phyloP scores from a whole-genome alignment of 73 alveolate genomes.

The Paramecium pentaurelia region DNA sequence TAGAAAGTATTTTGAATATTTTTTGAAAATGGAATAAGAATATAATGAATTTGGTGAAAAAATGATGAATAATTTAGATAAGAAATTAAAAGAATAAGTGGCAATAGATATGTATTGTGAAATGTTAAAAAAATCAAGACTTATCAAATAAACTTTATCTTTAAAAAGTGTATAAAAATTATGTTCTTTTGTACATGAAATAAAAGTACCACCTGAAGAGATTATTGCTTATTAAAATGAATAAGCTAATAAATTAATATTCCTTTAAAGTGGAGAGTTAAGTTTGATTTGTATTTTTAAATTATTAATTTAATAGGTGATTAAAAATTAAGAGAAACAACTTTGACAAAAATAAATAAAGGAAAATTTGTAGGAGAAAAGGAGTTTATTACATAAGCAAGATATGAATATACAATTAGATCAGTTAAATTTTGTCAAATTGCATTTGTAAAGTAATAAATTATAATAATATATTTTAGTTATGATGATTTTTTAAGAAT shows the following conservation, averaged over 20 bases:
- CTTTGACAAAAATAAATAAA: background rate
- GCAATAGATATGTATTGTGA: slow-evolving; percentile 25
- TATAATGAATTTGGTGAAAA: slow-evolving; percentile 22
- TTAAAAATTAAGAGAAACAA: background rate
- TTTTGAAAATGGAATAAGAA: background rate
- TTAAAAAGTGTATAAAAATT: background rate
- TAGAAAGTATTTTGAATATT: slow-evolving; percentile 44
- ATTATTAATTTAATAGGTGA: background rate
- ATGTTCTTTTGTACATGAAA: slow-evolving; percentile 15
- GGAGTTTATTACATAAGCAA: background rate
- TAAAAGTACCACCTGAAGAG: background rate
- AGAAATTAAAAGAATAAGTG: background rate
- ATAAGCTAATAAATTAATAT: background rate
- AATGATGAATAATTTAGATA: background rate
- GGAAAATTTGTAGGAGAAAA: slow-evolving; percentile 7
- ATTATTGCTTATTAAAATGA: background rate
- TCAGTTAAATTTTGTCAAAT: background rate
- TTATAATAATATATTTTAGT: background rate
- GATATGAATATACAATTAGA: slow-evolving; percentile 28
- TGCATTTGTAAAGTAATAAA: background rate
- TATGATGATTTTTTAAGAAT: slow-evolving; percentile 20
- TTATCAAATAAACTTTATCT: background rate
- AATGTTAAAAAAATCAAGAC: background rate
- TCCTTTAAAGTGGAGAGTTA: background rate
- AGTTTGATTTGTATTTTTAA: background rate